Percentiles rank a stretch among this genome's conserved stretches.
These are phyloP conservation scores for Achaetomium macrosporum DNA, from an alignment of 2,329 filamentous ascomycete genomes.

Conservation along the genomic window DNA sequence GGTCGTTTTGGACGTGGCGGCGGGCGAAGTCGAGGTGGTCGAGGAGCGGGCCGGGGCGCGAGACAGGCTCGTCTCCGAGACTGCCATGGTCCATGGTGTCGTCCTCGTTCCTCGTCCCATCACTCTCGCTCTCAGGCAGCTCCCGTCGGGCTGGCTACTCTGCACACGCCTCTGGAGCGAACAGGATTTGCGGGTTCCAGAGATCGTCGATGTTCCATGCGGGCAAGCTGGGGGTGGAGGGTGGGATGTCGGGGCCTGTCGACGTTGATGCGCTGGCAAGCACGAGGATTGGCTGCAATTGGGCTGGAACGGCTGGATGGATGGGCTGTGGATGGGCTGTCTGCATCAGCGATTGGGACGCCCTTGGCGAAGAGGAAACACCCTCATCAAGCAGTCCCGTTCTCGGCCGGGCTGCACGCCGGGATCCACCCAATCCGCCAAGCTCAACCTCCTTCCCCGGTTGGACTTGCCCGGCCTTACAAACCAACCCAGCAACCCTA, in stretches of 20 bases:
- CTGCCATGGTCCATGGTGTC: slow-evolving; percentile 26
- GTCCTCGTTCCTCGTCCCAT: slow-evolving; percentile 18
- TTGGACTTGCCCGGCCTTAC: too few relatives aligned
- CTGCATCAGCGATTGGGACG: slow-evolving; percentile 11
- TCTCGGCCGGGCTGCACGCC: slow-evolving; percentile 8
- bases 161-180: slow-evolving; percentile 28
- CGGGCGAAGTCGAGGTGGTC: slow-evolving; percentile 12
- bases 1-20: neutral
- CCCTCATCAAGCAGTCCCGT: slow-evolving; percentile 3
- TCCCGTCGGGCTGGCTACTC: slow-evolving; percentile 11
- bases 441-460: neutral
- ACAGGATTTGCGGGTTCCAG: slow-evolving; percentile 35
- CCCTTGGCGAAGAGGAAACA: slow-evolving; percentile 12
- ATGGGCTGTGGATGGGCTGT: neutral
- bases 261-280: slow-evolving; percentile 45
- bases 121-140: slow-evolving; percentile 16
- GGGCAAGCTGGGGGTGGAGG: slow-evolving; percentile 32
- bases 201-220: slow-evolving; percentile 38
- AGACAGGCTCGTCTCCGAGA: slow-evolving; percentile 23
- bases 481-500: too few relatives aligned
- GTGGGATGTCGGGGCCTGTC: slow-evolving; percentile 32
- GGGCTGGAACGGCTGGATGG: neutral
- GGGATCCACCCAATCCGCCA: slow-evolving; percentile 7
- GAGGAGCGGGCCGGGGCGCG: slow-evolving; percentile 19
- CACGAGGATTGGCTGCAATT: slow-evolving; percentile 30